A percentile compares a stretch with the other conserved stretches of the same genome.
Evolutionary conservation across 768 basidiomycete species (phyloP).

Genomic region (Lyophyllum shimeji): DNA sequence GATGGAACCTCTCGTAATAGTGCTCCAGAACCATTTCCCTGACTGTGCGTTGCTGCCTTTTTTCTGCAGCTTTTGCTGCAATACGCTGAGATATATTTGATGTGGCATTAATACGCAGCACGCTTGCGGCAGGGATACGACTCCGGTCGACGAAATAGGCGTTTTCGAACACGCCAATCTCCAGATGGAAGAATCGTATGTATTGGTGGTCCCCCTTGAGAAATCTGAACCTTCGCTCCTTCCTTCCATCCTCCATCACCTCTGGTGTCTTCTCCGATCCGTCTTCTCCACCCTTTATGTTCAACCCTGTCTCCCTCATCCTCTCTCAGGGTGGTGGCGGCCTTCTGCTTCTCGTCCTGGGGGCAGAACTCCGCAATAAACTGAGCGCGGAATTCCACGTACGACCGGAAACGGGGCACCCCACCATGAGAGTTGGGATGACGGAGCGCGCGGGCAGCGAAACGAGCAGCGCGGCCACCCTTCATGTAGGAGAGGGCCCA

Average conservation of each 20-base stretch:
- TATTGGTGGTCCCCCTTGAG: slow-evolving; percentile 2
- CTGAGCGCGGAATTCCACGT: too few species aligned
- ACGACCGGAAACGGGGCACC: too few species aligned
- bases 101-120: background rate
- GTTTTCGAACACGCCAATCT: slow-evolving; percentile 1
- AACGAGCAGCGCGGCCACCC: too few species aligned
- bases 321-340: too few species aligned
- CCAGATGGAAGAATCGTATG: background rate
- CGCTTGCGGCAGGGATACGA: background rate
- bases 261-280: background rate
- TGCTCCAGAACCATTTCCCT: background rate
- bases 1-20: background rate
- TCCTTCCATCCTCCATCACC: background rate
- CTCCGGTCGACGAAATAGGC: background rate
- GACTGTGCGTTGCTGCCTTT: background rate
- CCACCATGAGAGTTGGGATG: too few species aligned
- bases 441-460: too few species aligned
- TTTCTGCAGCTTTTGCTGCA: background rate
- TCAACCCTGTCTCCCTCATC: too few species aligned
- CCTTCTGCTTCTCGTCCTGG: too few species aligned
- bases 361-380: too few species aligned
- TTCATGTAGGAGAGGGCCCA: too few species aligned
- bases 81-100: slow-evolving; percentile 3
- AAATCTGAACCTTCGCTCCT: background rate
- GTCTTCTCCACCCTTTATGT: too few species aligned